phyloP scores from a whole-genome alignment of 257 asterid genomes.

The Euphrasia confusa region DNA sequence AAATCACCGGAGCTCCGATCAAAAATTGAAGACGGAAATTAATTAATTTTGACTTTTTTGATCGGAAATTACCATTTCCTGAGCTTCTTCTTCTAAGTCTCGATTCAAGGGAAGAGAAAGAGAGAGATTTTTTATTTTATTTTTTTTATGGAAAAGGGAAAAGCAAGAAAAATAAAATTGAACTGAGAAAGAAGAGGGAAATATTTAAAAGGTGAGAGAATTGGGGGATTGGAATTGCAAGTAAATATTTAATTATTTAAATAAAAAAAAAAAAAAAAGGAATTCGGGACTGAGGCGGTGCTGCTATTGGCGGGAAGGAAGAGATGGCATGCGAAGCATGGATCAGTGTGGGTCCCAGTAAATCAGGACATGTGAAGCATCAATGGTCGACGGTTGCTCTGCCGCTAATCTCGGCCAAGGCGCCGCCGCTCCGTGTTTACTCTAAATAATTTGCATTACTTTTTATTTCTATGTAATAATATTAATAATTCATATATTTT shows the following conservation, averaged over 20 bases:
- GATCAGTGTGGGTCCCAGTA: slow-evolving; percentile 31
- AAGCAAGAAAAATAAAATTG: no score
- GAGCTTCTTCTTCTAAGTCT: slow-evolving; percentile 11
- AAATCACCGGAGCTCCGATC: neutral
- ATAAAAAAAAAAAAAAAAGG: no score
- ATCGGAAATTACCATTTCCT: slow-evolving; percentile 22
- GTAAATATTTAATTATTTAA: slow-evolving; percentile 15
- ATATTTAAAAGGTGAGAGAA: no score
- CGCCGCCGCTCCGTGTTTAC: slow-evolving; percentile 35
- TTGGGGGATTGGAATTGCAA: neutral
- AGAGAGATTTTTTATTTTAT: neutral
- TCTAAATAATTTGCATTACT: neutral
- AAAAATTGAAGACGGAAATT: no score
- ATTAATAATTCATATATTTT: no score
- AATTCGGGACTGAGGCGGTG: neutral
- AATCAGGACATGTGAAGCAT: neutral
- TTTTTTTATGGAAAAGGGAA: no score
- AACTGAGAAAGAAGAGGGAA: neutral
- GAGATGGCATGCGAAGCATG: slow-evolving; percentile 21
- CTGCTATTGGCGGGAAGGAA: slow-evolving; percentile 28
- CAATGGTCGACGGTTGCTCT: slow-evolving; percentile 22
- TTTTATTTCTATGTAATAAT: no score
- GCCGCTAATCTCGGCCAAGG: slow-evolving; percentile 56
- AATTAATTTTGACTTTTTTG: no score
- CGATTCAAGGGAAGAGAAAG: neutral